phyloP scores from a whole-genome alignment of 1,139 yeast species.

The Oligophagozyma castellii region DNA sequence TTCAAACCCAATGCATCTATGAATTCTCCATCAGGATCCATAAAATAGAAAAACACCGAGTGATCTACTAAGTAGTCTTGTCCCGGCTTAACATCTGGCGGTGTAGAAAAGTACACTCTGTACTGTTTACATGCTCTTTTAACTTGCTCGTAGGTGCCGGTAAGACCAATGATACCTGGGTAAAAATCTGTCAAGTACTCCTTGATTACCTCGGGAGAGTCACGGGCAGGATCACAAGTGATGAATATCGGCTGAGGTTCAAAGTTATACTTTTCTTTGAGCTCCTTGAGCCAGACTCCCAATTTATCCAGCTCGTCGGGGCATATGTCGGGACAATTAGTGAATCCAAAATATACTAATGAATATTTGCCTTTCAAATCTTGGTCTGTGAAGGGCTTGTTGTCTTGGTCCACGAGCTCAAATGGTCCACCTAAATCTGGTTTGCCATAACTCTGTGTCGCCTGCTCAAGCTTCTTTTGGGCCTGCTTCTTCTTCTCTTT shows the following conservation, averaged over 20 bases:
- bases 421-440: constrained; percentile 92
- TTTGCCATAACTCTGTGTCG: constrained; percentile 77
- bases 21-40: constrained; percentile 95
- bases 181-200: constrained; percentile 80
- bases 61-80: constrained; percentile 96
- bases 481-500: constrained; percentile 55
- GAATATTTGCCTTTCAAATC: constrained; percentile 69
- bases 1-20: constrained; percentile 92
- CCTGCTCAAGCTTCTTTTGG: constrained; percentile 65
- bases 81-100: constrained; percentile 85
- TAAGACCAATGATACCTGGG: constrained; percentile 75
- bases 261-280: constrained; percentile 41
- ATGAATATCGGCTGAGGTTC: constrained; percentile 75
- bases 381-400: constrained; percentile 61
- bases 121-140: constrained; percentile 77
- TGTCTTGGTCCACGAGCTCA: constrained; percentile 53
- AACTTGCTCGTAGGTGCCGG: constrained; percentile 80
- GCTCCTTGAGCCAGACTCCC: constrained; percentile 60
- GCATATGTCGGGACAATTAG: constrained; percentile 96
- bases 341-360: constrained; percentile 87
- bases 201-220: constrained; percentile 70
- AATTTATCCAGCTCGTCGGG: constrained; percentile 95
- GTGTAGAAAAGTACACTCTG: constrained; percentile 93
- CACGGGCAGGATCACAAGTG: constrained; percentile 96
- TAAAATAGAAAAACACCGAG: constrained; percentile 86